Evolutionary conservation across 2,329 filamentous ascomycete species (phyloP).

Genomic region (Alternaria arbusti): DNA sequence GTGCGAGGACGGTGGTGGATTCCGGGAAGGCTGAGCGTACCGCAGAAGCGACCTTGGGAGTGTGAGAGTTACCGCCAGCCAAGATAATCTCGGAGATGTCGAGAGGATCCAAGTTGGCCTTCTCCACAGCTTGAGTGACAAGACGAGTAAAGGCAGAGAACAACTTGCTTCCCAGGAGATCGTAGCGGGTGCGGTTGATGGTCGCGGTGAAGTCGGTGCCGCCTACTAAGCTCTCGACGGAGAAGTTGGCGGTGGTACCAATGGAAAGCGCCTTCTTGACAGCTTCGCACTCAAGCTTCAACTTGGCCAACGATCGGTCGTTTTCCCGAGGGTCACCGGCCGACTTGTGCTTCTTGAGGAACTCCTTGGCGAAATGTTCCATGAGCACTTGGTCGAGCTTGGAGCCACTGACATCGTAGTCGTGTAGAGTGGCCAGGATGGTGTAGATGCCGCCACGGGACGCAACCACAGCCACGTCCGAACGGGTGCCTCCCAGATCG

Average conservation of each 20-base stretch:
- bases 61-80: slow-evolving; percentile 90
- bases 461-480: slow-evolving; percentile 88
- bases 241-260: slow-evolving; percentile 87
- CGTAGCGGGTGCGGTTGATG: slow-evolving; percentile 92
- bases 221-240: slow-evolving; percentile 86
- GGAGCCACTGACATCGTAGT: slow-evolving; percentile 89
- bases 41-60: slow-evolving; percentile 87
- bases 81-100: slow-evolving; percentile 96
- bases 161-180: slow-evolving; percentile 84
- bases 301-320: slow-evolving; percentile 82
- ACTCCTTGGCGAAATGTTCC: slow-evolving; percentile 98
- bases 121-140: slow-evolving; percentile 84
- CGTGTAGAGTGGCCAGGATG: slow-evolving; percentile 88
- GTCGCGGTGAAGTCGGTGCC: slow-evolving; percentile 91
- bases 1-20: slow-evolving; percentile 78
- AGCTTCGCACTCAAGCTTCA: slow-evolving; percentile 88
- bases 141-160: slow-evolving; percentile 88
- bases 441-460: slow-evolving; percentile 97
- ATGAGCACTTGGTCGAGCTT: slow-evolving; percentile 89
- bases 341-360: slow-evolving; percentile 92
- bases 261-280: slow-evolving; percentile 92
- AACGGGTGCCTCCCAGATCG: slow-evolving; percentile 90
- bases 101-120: slow-evolving; percentile 88
- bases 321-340: slow-evolving; percentile 77
- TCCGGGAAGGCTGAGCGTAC: slow-evolving; percentile 81